Conservation (phyloP, 2,329 filamentous ascomycete genomes). For the Scedosporium dehoogii region DNA sequence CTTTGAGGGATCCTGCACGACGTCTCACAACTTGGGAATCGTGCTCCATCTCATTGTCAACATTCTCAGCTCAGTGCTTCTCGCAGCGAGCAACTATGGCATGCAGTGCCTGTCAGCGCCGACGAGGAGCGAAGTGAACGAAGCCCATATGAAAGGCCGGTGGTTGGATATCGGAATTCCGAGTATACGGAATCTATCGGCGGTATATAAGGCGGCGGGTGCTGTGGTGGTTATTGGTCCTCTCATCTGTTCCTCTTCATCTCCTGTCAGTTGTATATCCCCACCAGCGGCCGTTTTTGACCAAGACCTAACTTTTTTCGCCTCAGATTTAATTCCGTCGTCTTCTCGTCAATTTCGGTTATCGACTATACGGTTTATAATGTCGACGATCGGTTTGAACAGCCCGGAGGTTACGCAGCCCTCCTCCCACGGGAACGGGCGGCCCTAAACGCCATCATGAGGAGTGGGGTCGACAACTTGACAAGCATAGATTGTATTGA, state of each 20-base stretch:
- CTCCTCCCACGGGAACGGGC: background rate
- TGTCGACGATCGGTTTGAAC: background rate
- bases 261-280: background rate
- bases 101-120: conserved; percentile 24
- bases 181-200: conserved; percentile 10
- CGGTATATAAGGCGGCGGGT: background rate
- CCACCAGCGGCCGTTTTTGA: background rate
- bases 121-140: conserved; percentile 19
- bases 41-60: background rate
- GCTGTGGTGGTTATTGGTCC: background rate
- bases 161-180: conserved; percentile 15
- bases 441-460: background rate
- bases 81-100: conserved; percentile 20
- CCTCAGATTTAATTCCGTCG: background rate
- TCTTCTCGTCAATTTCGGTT: background rate
- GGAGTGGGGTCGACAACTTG: background rate
- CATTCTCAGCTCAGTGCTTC: background rate
- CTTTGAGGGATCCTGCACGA: background rate
- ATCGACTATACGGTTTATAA: background rate
- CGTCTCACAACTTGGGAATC: background rate
- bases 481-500: background rate
- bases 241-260: background rate
- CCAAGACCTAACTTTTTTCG: background rate
- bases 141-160: conserved; percentile 5
- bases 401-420: background rate